Base-by-base conservation (phyloP, 768 basidiomycete species). In the Pulveroboletus sp. region DNA sequence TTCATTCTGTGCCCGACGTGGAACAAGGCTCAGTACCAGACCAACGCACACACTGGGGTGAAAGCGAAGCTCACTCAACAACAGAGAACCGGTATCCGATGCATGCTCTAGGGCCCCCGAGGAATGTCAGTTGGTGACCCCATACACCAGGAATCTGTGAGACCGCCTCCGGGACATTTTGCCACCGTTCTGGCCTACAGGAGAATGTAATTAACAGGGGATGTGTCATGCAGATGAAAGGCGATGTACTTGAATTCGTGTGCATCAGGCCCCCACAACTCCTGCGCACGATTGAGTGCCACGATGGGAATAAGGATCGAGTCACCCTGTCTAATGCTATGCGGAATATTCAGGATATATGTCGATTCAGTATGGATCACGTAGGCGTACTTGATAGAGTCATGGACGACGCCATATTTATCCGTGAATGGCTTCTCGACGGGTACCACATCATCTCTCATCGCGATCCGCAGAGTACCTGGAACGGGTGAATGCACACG, bases 21-120 rank as follows among this genome's bases (percentile, higher is more conserved):
- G 21, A 21, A 21, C 21, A 0, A 8, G 14, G 28, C 2, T 42
- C 30, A 26, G 30, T 10, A 11, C 12, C 8, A 5, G 7, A 28
- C 15, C 7, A 7, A 18, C 0, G 12, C 5, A 12, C 18, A 24
- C n/a, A 21, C 8, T 30, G 14, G 15, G 32, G 15, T 14, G 14
- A 5, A 18, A 28, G 37, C 17, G 8, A 6, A 32, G 73, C 79
- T 42, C 54, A 82, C 79, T 82, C 82, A 17, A 78, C 66, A 18
- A 85, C 62, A 24, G 85, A 73, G 59, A 86, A 85, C 10, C 80
- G 76, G 60, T 80, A 86, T 0, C 83, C 83, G 35, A 86, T 86
- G 56, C 85, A 88, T 7, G 82, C 75, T 28, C 76, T 73, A 15
- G 81, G 78, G 2, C 85, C 85, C 24, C 80, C 81, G 3, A 83